Evolutionary conservation across 805 yeast genomes (phyloP), one percentile per base, ranked within the genome.

Genomic region (Komagataella pseudopastoris): DNA sequence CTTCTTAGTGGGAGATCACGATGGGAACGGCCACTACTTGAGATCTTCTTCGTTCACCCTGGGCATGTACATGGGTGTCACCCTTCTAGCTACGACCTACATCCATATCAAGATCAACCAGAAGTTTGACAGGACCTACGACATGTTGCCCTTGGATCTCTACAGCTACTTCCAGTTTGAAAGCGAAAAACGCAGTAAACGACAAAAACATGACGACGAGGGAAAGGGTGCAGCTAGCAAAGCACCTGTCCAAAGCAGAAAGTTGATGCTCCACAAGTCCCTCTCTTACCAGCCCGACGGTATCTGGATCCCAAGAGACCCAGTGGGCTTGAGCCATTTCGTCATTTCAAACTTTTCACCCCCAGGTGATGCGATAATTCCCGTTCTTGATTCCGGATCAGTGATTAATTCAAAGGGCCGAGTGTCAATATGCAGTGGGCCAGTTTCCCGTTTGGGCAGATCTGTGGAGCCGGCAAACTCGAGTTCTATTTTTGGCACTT

Each of bases 1-100:
- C 57, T 76, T 86, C 46, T 64, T 85, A 14, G 82, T 83, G 55
- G 70, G 71, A 51, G 74, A 81, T 58, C 67, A 68, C n/a, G 51
- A 66, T 5, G 80, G 74, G 66, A 30, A 30, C 14, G 39, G 39
- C 14, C 39, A 30, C 14, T 30, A 30, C 39, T 14, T 30, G 39
- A 53, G 70, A 63, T 46, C 75, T 71, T 67, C 71, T 60, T 51
- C 65, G 64, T 22, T 83, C 76, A 50, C 81, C 78, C 4, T 68
- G 14, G 65, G 65, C 1, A 22, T 75, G 49, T 55, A 77, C 6
- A 83, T 83, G 79, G 60, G 78, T 2, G 46, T 74, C 1, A 64
- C 80, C 0, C 62, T 85, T 36, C 54, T 77, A 2, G 55, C 66
- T 2, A 87, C 96, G 0, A 65, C 81, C 3, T 71, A 77, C 39